Base-by-base conservation (phyloP, 2,329 filamentous ascomycete species). In the Calonectria leucothoes region DNA sequence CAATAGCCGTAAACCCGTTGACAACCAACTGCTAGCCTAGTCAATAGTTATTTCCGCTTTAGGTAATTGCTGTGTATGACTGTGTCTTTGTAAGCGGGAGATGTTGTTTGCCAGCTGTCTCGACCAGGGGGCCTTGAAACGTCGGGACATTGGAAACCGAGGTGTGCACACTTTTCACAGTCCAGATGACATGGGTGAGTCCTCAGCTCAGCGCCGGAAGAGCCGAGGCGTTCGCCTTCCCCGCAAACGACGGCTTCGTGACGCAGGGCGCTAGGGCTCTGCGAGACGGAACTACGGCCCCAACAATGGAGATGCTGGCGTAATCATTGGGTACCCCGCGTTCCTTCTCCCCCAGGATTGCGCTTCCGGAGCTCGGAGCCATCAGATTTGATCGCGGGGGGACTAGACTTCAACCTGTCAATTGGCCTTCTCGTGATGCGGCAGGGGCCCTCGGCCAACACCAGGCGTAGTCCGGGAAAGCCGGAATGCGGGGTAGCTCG, bases 401-500 rank as follows among this genome's bases (percentile, higher is more conserved):
- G 59, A 42, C 39, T 6, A 31, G 20, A 37, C 27, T 33, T 45
- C 37, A 29, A 48, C 25, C 29, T 4, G 17, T 64, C 33, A 29
- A 42, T 69, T 64, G 67, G 67, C 25, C 33, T 37, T 37, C 55
- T 61, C 33, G 55, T 61, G 33, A 27, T 39, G 10, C 23, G 20
- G 23, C 66, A 68, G 37, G 66, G 35, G 29, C 55, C 8, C 33
- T 52, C 48, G 64, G 66, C 27, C 61, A 55, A 35, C 25, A 27
- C 37, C 23, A n/a, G 4, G 4, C 3, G 25, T 23, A 23, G 14
- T 23, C 37, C 70, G 70, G 70, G 39, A 64, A 68, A 72, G 45
- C 70, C 70, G 70, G 65, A 20, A 55, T 72, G 70, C 49, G 70
- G 70, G 55, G 55, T 35, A 66, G 31, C 35, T 39, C n/a, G 14